phyloP scores from a whole-genome alignment of 768 basidiomycete species.

The Russula olivacea region DNA sequence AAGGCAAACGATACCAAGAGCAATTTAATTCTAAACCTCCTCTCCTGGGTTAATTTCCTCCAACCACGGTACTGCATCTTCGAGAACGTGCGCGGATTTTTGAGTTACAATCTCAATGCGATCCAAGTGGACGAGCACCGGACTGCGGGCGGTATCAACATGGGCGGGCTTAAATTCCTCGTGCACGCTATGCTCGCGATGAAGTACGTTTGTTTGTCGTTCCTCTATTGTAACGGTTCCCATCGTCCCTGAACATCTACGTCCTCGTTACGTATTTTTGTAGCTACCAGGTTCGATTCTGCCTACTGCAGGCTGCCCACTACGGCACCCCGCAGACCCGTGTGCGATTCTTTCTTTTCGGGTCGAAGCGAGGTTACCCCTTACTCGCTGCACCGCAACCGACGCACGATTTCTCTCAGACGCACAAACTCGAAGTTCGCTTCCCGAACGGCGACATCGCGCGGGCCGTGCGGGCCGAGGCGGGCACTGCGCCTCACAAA shows the following conservation, averaged over 20 bases:
- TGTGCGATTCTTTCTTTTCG: conserved; percentile 47
- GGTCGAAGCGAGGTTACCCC: conserved; percentile 34
- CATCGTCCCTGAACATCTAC: neutral
- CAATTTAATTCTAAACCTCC: conserved; percentile 57
- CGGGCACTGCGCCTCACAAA: conserved; percentile 44
- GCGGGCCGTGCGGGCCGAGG: conserved; percentile 40
- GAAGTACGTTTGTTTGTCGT: conserved; percentile 40
- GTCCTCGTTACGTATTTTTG: neutral
- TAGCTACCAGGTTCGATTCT: conserved; percentile 43
- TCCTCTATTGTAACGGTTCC: neutral
- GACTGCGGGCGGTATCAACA: conserved; percentile 59
- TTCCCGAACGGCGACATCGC: conserved; percentile 40
- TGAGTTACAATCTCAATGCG: conserved; percentile 37
- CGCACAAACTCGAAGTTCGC: conserved; percentile 46
- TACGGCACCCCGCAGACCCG: conserved; percentile 43
- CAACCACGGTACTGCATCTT: conserved; percentile 42
- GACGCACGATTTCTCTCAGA: conserved; percentile 37
- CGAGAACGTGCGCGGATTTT: conserved; percentile 45
- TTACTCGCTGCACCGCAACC: conserved; percentile 41
- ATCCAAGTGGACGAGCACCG: conserved; percentile 36
- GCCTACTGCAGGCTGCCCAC: conserved; percentile 43
- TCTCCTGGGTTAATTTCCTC: conserved; percentile 41
- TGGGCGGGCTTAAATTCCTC: conserved; percentile 70
- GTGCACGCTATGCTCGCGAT: conserved; percentile 56
- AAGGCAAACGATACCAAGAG: conserved; percentile 62